phyloP scores from a whole-genome alignment of 129 eudicot species.

The Helichrysum umbraculigerum region DNA sequence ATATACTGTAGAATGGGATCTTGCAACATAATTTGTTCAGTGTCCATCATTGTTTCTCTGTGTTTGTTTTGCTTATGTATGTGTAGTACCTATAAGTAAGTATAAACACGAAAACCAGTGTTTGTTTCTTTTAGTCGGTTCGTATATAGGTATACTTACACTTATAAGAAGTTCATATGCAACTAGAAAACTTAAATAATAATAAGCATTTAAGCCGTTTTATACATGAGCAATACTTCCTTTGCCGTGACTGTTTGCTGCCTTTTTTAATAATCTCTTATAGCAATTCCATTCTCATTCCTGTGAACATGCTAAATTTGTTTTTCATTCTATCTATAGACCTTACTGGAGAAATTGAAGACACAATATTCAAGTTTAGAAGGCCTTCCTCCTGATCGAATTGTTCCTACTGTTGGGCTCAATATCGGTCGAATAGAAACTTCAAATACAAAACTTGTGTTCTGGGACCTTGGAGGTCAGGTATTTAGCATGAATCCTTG shows the following conservation, averaged over 20 bases:
- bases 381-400: conserved; percentile 94
- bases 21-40: not conserved
- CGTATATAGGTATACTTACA: not conserved
- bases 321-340: conserved; percentile 44
- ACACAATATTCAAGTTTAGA: conserved; percentile 81
- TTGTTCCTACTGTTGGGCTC: conserved; percentile 98
- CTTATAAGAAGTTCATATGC: not conserved
- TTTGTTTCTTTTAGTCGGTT: too few species aligned
- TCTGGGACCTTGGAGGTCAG: conserved; percentile 99
- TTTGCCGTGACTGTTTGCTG: not conserved
- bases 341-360: conserved; percentile 87
- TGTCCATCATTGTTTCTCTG: not conserved
- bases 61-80: not conserved
- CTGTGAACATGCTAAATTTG: conserved; percentile 11
- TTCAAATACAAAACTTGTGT: conserved; percentile 80
- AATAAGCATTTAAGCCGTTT: not conserved
- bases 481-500: conserved; percentile 47
- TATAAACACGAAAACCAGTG: too few species aligned
- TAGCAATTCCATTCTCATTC: not conserved
- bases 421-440: conserved; percentile 97
- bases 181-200: not conserved
- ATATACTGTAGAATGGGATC: not conserved
- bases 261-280: conserved; percentile 12
- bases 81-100: not conserved
- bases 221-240: not conserved